Evolutionary conservation across 2,329 filamentous ascomycete species (phyloP), one percentile per base, ranked within the genome.

Genomic region (Boeremia lycopersici): DNA sequence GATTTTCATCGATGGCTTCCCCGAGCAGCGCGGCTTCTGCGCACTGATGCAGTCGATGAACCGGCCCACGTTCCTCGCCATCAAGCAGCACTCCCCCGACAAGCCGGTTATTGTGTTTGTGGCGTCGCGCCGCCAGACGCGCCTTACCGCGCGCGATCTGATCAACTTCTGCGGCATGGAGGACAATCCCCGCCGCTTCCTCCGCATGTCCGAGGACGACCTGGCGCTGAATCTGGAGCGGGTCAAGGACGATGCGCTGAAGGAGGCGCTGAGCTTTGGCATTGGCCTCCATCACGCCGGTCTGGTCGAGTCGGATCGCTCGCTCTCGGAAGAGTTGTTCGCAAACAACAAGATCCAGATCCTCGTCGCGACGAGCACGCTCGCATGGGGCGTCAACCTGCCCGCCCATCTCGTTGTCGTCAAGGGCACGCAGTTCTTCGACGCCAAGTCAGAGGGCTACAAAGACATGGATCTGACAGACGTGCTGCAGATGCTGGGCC

Each of bases 11-110:
- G 95, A 99, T 72, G 96, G 95, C 0, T 99, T 99, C 72, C 93
- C 95, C 0, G 91, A 98, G 70, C 89, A 95, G 63, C 86, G 93
- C 56, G 95, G 95, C 0, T 99, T 99, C 79, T 98, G 93, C 67
- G 92, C 95, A 0, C 77, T 99, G 62, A 99, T 99, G 95, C 93
- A 98, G 76, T 96, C 92, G 0, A 99, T 99, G 95, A 99, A 99
- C 70, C 85, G 95, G 6, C 95, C 95, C 2, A 97, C 95, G 0
- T 99, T 98, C 76, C 79, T 98, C 29, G 95, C 95, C 0, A 95
- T 99, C 75, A 97, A 99, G 75, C 91, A 88, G 10, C 96, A 99
- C 76, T 97, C 93, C 36, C 95, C 96, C 0, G 88, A 92, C 48
- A 98, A 99, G 75, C 95, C 95, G 0, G 95, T 98, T 8, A 99